Evolutionary conservation across 1,284 basidiomycete species (phyloP), one percentile per base, ranked within the genome.

Genomic region (Rhodotorula sp.): DNA sequence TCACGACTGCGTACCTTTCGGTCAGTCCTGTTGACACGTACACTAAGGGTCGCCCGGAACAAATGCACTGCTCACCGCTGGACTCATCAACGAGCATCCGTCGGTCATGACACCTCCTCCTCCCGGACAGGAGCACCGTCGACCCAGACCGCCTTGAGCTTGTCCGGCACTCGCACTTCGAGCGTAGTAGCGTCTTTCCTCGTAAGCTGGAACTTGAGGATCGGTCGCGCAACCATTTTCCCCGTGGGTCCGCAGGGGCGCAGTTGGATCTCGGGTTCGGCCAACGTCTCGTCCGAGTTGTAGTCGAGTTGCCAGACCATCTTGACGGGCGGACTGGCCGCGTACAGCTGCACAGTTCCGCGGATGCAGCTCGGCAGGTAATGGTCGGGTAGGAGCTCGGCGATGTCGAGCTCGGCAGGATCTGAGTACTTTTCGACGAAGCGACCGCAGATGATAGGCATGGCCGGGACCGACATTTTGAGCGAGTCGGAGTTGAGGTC

Each of bases 291-390:
- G 58, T 49, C 6, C 20, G 69, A 51, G 20, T 42, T 49, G 51
- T 67, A 70, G 60, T 73, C 71, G 60, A 73, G 66, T 12, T 60
- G 71, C 66, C 66, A 73, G 46, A 73, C 68, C 37, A 66, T 61
- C 48, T 62, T 37, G 54, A 59, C 48, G 45, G 45, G 14, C 14
- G 37, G 5, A 4, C 12, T 20, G 8, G 29, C 29, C 18, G 62
- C 59, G 8, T 44, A 17, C 3, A 53, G 45, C 12, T n/a, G 26
- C 10, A 61, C 65, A 0, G 59, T 42, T 17, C 59, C 66, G 42
- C 68, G 65, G 54, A 73, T 73, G 22, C 65, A 64, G 56, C 62
- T 72, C 18, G 71, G 71, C 4, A 66, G 24, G 54, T 73, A 73
- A 6, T 24, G 15, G 1, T 17, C 37, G 0, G 71, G 68, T 22